phyloP scores from a whole-genome alignment of 2,329 filamentous ascomycete species.

The Sporothrix schenckii region DNA sequence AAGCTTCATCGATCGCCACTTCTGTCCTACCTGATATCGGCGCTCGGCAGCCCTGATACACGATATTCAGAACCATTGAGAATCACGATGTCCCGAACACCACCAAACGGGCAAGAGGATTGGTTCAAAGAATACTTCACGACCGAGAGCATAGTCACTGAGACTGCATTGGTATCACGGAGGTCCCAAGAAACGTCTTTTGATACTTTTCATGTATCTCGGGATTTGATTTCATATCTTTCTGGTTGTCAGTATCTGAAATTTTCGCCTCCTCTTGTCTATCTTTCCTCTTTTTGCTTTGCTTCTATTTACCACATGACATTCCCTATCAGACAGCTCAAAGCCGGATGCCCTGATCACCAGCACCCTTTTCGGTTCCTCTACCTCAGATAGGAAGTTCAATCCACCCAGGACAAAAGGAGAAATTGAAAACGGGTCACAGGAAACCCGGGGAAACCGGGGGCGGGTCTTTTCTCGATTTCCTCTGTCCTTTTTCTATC shows the following conservation, averaged over 20 bases:
- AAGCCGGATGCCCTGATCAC: background rate
- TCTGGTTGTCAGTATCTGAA: background rate
- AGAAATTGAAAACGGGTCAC: background rate
- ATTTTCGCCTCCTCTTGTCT: background rate
- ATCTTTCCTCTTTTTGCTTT: background rate
- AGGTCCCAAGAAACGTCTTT: too few species aligned
- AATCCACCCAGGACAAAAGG: background rate
- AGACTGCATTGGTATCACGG: too few species aligned
- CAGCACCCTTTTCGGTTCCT: too few species aligned
- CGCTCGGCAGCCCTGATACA: background rate
- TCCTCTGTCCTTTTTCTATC: background rate
- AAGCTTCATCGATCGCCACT: background rate
- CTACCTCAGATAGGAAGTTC: slow-evolving; percentile 8
- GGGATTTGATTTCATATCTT: background rate
- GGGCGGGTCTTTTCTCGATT: background rate
- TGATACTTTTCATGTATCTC: background rate
- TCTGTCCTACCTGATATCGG: slow-evolving; percentile 6
- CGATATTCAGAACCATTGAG: too few species aligned
- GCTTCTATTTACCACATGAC: background rate
- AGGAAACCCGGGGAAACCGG: slow-evolving; percentile 20
- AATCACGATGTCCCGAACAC: too few species aligned
- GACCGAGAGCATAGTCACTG: background rate
- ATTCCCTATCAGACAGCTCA: background rate
- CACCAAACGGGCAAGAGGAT: background rate
- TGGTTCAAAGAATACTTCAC: background rate